Conservation (phyloP, 1,139 yeast genomes). For the Debaryomyces coudertii region DNA sequence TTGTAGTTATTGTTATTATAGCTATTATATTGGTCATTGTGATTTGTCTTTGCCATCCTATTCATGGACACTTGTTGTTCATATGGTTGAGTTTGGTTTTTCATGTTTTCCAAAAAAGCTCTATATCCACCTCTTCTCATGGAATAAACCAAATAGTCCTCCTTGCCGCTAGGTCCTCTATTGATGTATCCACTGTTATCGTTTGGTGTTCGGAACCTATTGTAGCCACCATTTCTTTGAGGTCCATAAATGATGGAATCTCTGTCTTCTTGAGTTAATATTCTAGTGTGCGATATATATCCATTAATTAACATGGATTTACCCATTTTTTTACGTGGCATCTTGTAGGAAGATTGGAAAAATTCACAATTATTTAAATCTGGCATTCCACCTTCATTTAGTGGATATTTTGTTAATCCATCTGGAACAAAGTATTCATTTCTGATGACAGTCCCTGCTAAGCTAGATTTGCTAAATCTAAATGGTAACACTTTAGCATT, state of each 20-base stretch:
- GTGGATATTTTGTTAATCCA: slow-evolving; percentile 59
- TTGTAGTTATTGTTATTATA: slow-evolving; percentile 14
- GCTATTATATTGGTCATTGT: slow-evolving; percentile 15
- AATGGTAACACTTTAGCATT: slow-evolving; percentile 40
- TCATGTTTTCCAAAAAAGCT: slow-evolving; percentile 28
- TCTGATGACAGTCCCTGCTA: slow-evolving; percentile 66
- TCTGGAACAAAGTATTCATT: slow-evolving; percentile 50
- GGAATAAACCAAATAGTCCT: slow-evolving; percentile 34
- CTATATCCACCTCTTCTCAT: slow-evolving; percentile 50
- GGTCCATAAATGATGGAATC: slow-evolving; percentile 57
- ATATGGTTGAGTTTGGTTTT: slow-evolving; percentile 15
- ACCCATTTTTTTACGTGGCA: slow-evolving; percentile 56
- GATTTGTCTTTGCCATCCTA: slow-evolving; percentile 13
- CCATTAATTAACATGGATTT: slow-evolving; percentile 90
- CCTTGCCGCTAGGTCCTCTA: slow-evolving; percentile 45
- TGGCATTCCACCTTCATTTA: slow-evolving; percentile 57
- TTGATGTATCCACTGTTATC: slow-evolving; percentile 45
- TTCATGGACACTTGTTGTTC: slow-evolving; percentile 14
- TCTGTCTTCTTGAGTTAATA: slow-evolving; percentile 69
- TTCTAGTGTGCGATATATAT: slow-evolving; percentile 61
- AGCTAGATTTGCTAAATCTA: slow-evolving; percentile 53
- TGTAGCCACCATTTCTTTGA: slow-evolving; percentile 30
- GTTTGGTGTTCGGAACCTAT: slow-evolving; percentile 35
- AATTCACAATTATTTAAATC: slow-evolving; percentile 60
- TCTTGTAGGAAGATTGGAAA: slow-evolving; percentile 58